Evolutionary conservation across 1,284 basidiomycete genomes (phyloP), one percentile per base, ranked within the genome.

Genomic region (Cystobasidium sp.): DNA sequence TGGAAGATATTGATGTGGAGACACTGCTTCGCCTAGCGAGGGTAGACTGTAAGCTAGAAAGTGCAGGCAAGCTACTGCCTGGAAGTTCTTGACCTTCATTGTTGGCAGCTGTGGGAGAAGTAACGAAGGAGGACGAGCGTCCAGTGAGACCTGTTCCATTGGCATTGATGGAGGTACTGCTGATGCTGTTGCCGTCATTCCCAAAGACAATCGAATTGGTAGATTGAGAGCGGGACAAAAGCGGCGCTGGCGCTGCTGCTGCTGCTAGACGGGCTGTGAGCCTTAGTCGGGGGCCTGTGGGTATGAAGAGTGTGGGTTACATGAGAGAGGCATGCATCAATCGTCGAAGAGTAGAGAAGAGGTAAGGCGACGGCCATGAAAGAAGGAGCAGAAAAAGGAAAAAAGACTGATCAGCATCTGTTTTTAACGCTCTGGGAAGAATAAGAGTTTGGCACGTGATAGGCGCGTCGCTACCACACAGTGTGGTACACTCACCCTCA

Each of bases 261-360:
- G 49, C 43, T 58, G 62, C 70, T 6, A 73, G 70, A 14, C 70
- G 49, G 41, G 70, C 70, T 58, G 70, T 61, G 24, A 66, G 70
- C 14, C 70, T 61, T 1, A 73, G 51, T 31, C 70, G 62, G 3
- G 63, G 51, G n/a, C 39, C 63, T 55, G 52, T 20, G n/a, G 43
- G 10, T 44, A 7, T 43, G 18, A 39, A 7, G 47, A 18, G 37
- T 16, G 49, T 31, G 20, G 12, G 46, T 52, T 22, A 47, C 41
- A 41, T 31, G 51, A 43, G 47, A 41, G 51, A 65, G 22, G 46
- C 12, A 52, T n/a, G 22, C 7, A 49, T 49, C 8, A 49, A 43
- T 22, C 2, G 47, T 3, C 14, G 46, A 44, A 18, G 18, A 46
- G 20, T 0, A n/a, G 43, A 18, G 24, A 12, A 24, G 31, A 10